Evolutionary conservation across 2,329 filamentous ascomycete species (phyloP), one percentile per base, ranked within the genome.

Genomic region (Teratosphaeria destructans): DNA sequence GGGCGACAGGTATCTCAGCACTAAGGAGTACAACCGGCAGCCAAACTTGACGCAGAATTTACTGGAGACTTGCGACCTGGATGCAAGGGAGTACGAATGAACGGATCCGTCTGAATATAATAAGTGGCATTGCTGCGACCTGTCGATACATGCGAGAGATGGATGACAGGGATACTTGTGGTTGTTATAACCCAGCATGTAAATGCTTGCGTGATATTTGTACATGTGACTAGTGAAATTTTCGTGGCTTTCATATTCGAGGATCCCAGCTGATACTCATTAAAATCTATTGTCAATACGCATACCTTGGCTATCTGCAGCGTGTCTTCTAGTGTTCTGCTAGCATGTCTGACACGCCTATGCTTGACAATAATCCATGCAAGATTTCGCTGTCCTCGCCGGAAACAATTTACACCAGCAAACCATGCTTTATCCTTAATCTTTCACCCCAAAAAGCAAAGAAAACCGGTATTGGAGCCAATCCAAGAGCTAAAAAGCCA

Each of bases 401-500:
- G 1, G 23, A 49, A 16, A 34, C 5, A 10, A 59, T 16, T n/a
- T 59, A 26, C 19, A 59, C 53, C n/a, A 55, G 57, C 19, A 59
- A 59, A n/a, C 37, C 55, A 26, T 52, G 57, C 55, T 59, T 52
- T 6, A 53, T 47, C 34, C 57, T 29, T 23, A 59, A 26, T 39
- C 68, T 66, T 69, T 80, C 77, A 1, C 79, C 80, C 64, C 76
- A 78, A 10, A 65, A 67, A 54, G 72, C 74, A 61, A 80, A 77
- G 0, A 79, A 26, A 27, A 76, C 67, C 1, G 78, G 77, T 19
- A 81, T 72, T 0, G 78, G 78, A 8, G 74, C 70, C 58, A 80
- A 64, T 0, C 71, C 76, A 7, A 81, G 52, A 0, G 77, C 74
- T 55, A 83, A 73, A 59, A 84, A 83, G 0, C 73, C 82, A 6